phyloP scores from a whole-genome alignment of 345 rosid species.

The Eucalyptus dawsonii region DNA sequence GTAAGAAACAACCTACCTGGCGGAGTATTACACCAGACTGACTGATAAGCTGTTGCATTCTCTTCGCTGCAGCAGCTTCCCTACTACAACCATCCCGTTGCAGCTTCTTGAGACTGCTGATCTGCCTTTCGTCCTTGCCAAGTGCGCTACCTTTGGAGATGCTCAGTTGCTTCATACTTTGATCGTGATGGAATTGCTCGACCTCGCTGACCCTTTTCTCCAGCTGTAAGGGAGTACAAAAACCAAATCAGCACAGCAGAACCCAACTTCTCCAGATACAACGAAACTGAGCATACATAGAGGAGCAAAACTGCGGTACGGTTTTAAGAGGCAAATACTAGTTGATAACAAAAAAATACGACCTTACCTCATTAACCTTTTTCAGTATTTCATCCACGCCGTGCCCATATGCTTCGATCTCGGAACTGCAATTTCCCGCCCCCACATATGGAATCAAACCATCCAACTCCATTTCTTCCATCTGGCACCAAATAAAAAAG shows the following conservation, averaged over 20 bases:
- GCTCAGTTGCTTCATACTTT: slow-evolving; percentile 14
- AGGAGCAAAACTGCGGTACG: neutral
- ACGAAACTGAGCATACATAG: neutral
- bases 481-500: neutral
- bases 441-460: neutral
- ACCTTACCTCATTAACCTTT: neutral
- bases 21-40: slow-evolving; percentile 57
- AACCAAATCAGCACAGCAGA: neutral
- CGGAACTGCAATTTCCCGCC: neutral
- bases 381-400: neutral
- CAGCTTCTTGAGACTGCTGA: slow-evolving; percentile 34
- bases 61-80: slow-evolving; percentile 70
- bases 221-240: slow-evolving; percentile 17
- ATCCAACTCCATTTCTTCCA: neutral
- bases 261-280: neutral
- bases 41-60: slow-evolving; percentile 81
- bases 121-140: slow-evolving; percentile 37
- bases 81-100: slow-evolving; percentile 50
- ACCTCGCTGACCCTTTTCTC: slow-evolving; percentile 55
- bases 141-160: slow-evolving; percentile 25
- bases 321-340: neutral
- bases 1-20: slow-evolving; percentile 13
- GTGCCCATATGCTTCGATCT: neutral
- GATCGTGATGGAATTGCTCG: slow-evolving; percentile 39
- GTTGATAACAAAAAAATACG: no score